A percentile compares a stretch with the other conserved stretches of the same genome.
Evolutionary conservation across 164 flowering plant genomes (phyloP).

Genomic region (Stephania japonica): DNA sequence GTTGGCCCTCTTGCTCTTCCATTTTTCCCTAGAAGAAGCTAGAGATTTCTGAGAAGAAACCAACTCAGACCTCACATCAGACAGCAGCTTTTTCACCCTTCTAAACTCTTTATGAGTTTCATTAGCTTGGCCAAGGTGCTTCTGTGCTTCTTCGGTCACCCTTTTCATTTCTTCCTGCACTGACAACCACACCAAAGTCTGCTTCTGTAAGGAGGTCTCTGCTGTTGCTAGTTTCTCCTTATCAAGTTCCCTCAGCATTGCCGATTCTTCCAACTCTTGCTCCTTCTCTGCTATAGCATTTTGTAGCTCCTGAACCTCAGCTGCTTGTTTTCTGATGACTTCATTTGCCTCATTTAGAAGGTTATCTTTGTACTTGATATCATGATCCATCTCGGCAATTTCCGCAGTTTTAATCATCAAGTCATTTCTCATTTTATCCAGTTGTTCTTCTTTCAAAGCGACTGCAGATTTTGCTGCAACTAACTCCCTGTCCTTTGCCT

Average conservation of each 20-base stretch:
- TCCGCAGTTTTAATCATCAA: conserved; percentile 47
- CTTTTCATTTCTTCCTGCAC: conserved; percentile 54
- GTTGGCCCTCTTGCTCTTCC: conserved; percentile 54
- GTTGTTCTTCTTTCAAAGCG: conserved; percentile 50
- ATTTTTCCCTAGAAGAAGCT: conserved; percentile 50
- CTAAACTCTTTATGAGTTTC: conserved; percentile 46
- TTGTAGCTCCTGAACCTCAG: conserved; percentile 49
- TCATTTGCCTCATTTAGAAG: conserved; percentile 55
- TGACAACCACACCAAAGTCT: conserved; percentile 56
- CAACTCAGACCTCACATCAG: conserved; percentile 68
- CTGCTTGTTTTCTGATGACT: conserved; percentile 52
- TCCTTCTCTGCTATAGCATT: conserved; percentile 43
- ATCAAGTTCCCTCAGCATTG: conserved; percentile 34
- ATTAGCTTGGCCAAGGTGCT: conserved; percentile 32
- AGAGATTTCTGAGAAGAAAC: conserved; percentile 64
- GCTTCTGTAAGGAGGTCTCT: conserved; percentile 63
- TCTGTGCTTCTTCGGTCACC: conserved; percentile 41
- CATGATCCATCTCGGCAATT: conserved; percentile 28
- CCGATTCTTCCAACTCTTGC: conserved; percentile 40
- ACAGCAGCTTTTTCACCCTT: conserved; percentile 63
- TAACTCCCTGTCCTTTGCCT: conserved; percentile 46
- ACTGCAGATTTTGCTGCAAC: conserved; percentile 30
- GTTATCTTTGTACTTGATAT: conserved; percentile 41
- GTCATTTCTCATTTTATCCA: conserved; percentile 47
- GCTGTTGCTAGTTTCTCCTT: conserved; percentile 50